Evolutionary conservation across 176 grass and related monocot genomes (phyloP), one percentile per base, ranked within the genome.

Genomic region (Phoenix roebelenii): DNA sequence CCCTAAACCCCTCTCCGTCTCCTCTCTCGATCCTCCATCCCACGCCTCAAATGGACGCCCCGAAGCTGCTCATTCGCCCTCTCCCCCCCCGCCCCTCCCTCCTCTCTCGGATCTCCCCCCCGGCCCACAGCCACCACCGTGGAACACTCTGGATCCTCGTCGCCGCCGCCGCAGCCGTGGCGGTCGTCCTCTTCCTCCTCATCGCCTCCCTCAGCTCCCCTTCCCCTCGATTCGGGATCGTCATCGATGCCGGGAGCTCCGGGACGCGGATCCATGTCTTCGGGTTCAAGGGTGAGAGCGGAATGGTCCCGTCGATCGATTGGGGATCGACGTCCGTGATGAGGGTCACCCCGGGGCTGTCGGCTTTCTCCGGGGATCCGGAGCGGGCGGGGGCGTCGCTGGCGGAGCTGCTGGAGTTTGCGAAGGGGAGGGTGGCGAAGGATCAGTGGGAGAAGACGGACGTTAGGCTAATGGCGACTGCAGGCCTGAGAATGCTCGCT

Each of bases 391-490:
- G 83, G 54, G 72, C 77, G 16, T 90, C 87, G 0, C 56, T 96
- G 28, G 59, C 20, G 26, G 64, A 69, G 24, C 78, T 96, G 44
- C 23, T 90, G 24, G 75, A 70, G 14, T 96, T 90, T 60, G 80
- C 77, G 16, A 87, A 63, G 62, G 57, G 53, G 50, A 79, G 61
- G 67, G 63, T 96, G 18, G 74, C 76, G 16, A 32, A 57, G 63
- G 62, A 59, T 49, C 3, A 4, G 61, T 65, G 68, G 39, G 64
- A 14, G 22, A 69, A 55, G 44, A 79, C 83, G 23, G 80, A 96
- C 17, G 71, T 96, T n/a, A 62, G 92, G 50, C 72, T 96, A 39
- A 96, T 96, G 92, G 83, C 86, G 14, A 96, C 92, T 23, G 86
- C 86, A 4, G 86, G 92, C 23, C 72, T 96, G 64, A 74, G 87